Conservation (phyloP, 2,329 filamentous ascomycete species). For the Sporothrix inflata region DNA sequence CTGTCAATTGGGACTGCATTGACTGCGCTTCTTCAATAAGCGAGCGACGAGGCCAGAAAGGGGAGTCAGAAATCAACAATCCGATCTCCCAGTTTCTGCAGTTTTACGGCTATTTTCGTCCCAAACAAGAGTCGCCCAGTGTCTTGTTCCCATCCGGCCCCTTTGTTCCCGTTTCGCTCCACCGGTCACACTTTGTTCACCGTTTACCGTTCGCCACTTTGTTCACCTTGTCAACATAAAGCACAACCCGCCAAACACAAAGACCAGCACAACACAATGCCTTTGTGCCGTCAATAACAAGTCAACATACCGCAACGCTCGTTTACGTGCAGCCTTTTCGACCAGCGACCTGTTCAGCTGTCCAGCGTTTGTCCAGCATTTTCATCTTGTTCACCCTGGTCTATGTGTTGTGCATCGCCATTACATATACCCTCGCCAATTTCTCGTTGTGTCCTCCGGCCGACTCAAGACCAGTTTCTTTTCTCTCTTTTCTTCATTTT, state of each 20-base stretch:
- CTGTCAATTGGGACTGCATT: neutral
- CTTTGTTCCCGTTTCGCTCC: neutral
- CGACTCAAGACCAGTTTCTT: neutral
- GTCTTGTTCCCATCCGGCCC: neutral
- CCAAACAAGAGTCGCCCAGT: neutral
- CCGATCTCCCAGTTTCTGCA: neutral
- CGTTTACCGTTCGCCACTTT: neutral
- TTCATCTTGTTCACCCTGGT: slow-evolving; percentile 1
- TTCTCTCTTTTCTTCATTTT: neutral
- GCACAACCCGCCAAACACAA: neutral
- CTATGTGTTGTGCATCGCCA: slow-evolving; percentile 6
- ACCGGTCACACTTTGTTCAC: slow-evolving; percentile 15
- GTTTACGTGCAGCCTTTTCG: neutral
- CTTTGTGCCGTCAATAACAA: neutral
- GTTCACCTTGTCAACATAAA: slow-evolving; percentile 19
- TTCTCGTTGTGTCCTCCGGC: neutral
- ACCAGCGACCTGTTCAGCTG: neutral
- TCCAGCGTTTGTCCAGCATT: neutral
- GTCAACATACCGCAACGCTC: neutral
- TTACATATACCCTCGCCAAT: neutral
- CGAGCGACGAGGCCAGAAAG: neutral
- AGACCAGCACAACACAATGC: neutral
- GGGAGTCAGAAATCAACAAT: slow-evolving; percentile 7
- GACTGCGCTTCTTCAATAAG: neutral
- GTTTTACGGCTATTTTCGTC: neutral